Evolutionary conservation across 345 rosid species (phyloP), one percentile per base, ranked within the genome.

Genomic region (Adansonia digitata): DNA sequence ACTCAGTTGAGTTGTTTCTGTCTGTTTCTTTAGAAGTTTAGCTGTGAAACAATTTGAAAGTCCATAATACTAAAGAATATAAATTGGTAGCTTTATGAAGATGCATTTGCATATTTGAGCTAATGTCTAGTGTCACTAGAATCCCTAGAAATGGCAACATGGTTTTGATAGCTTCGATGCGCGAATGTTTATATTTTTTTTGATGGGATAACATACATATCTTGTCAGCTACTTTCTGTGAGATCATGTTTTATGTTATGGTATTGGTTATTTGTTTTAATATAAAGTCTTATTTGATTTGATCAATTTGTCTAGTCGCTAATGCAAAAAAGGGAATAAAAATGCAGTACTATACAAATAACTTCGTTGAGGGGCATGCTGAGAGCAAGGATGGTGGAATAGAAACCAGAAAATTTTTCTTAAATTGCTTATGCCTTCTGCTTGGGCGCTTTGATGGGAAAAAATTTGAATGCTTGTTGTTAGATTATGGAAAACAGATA

Each of bases 361-460:
- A 80, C 77, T 69, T 79, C 70, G 56, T 83, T 60, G 84, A 89
- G 80, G 88, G 77, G 78, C 46, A 77, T 73, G 57, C 71, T 69
- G 86, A 81, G 74, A 75, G 81, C 68, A 85, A 83, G 79, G 85
- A 74, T 68, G 82, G 83, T 81, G 78, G 90, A 77, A 64, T 84
- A 49, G 93, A 88, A 85, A 94, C 92, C 75, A 86, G 82, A 56
- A 90, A 86, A 74, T 92, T 94, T 86, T 94, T 94, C 85, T 76
- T 92, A 49, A 89, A 82, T 77, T 90, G 97, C 82, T 76, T 94
- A 73, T 94, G 98, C 86, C 98, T 94, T 76, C 80, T 94, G 31
- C 84, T 94, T 85, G 97, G 98, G 56, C 96, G 97, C 53, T 80
- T 90, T 74, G 90, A 87, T 70, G 79, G 88, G 69, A 90, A 85